Evolutionary conservation across 1,284 basidiomycete species (phyloP), one percentile per base, ranked within the genome.

Genomic region (Ustilago cynodontis): DNA sequence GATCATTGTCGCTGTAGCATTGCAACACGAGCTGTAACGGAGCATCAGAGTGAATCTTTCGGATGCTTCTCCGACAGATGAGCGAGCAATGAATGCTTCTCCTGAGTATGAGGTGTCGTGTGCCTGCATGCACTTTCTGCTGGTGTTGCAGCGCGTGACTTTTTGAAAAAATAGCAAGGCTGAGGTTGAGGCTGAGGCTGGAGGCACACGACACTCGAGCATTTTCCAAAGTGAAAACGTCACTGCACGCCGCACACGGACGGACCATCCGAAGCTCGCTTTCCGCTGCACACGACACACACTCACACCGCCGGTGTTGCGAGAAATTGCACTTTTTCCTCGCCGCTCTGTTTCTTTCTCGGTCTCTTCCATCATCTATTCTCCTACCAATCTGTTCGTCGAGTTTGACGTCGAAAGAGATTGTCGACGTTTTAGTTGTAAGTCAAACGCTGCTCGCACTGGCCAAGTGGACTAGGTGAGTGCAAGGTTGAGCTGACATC

Each of bases 261-360:
- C 49, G 49, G 49, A 31, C 49, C 49, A 51, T 51, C 49, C 49
- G 49, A n/a, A 4, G 7, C 39, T 41, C n/a, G 51, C 3, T 35
- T 22, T 53, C 53, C 13, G 35, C 35, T 39, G 53, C 54, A 60
- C 58, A 51, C 58, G 47, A 60, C 58, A 51, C 37, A 7, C 18
- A 22, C 43, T 58, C 2, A 2, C 10, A 29, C 29, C 24, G 22
- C 35, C 11, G 31, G 31, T 6, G 31, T 33, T 33, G 31, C 14
- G 35, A 9, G 9, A 37, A 37, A 37, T 10, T 37, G 35, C 35
- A 14, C 29, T 33, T 37, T 47, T 26, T 16, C 13, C 43, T 22
- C 18, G 13, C 5, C 9, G 24, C 20, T 26, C 16, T 28, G 10
- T 49, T 28, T 49, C 24, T n/a, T 45, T 49, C 45, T 16, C 10